Evolutionary conservation across 2,329 filamentous ascomycete genomes (phyloP).

Genomic region (Fusarium sambucinum): DNA sequence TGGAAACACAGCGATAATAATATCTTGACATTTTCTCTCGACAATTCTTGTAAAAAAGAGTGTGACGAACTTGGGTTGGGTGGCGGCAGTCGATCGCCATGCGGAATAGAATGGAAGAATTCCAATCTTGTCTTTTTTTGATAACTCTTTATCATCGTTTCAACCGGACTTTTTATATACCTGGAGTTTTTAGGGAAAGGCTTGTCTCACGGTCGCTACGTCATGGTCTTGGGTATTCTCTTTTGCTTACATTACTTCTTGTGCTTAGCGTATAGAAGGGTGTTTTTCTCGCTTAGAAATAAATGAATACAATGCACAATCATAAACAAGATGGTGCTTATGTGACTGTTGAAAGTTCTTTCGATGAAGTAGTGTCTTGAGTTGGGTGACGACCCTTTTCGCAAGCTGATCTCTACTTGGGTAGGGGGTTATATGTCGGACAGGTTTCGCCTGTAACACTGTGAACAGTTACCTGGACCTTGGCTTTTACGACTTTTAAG

Average conservation of each 20-base stretch:
- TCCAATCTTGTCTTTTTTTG: constrained; percentile 9
- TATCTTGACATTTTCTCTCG: constrained; percentile 19
- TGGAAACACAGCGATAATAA: constrained; percentile 24
- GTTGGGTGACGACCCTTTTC: neutral
- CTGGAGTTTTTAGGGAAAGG: constrained; percentile 17
- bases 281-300: constrained; percentile 5
- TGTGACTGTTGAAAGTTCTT: neutral
- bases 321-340: neutral
- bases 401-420: constrained; percentile 10
- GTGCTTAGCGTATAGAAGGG: constrained; percentile 27
- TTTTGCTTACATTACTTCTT: constrained; percentile 1
- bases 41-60: constrained; percentile 15
- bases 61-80: constrained; percentile 8
- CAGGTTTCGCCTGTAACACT: neutral
- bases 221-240: constrained; percentile 16
- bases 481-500: neutral
- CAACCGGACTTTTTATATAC: constrained; percentile 12
- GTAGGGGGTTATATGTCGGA: neutral
- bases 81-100: constrained; percentile 3
- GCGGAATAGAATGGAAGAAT: constrained; percentile 23
- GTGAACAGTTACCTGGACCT: neutral
- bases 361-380: neutral
- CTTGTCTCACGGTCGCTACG: constrained; percentile 18
- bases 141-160: neutral
- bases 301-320: constrained; percentile 8